Conservation (phyloP, 305 asterid genomes). For the Andrographis paniculata region DNA sequence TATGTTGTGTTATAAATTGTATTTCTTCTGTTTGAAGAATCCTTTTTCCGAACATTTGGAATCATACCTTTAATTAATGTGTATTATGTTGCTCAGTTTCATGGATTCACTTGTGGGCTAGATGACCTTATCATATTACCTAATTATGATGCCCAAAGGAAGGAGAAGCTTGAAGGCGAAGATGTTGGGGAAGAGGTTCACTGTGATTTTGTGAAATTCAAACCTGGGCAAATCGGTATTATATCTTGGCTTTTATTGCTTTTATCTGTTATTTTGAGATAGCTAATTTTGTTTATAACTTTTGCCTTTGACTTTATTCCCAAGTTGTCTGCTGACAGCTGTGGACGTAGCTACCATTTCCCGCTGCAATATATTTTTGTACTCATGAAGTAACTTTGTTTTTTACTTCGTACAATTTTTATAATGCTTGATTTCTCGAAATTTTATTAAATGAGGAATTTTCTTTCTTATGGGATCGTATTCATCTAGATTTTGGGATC, state of each 20-base stretch:
- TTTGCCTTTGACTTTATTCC: too few relatives aligned
- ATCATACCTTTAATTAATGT: constrained; percentile 15
- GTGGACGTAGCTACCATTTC: too few relatives aligned
- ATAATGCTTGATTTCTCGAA: too few relatives aligned
- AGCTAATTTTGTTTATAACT: too few relatives aligned
- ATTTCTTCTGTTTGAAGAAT: constrained; percentile 8
- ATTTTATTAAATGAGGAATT: too few relatives aligned
- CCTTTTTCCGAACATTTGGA: constrained; percentile 5
- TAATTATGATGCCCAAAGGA: constrained; percentile 57
- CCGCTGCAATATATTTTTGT: too few relatives aligned
- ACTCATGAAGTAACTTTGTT: too few relatives aligned
- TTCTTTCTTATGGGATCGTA: too few relatives aligned
- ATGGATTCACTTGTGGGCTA: constrained; percentile 95
- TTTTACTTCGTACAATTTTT: too few relatives aligned
- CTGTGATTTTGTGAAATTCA: constrained; percentile 75
- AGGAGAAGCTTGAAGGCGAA: constrained; percentile 84
- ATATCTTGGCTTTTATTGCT: neutral
- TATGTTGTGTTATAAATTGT: constrained; percentile 11
- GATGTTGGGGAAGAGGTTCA: constrained; percentile 98
- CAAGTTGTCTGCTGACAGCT: too few relatives aligned
- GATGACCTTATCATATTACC: constrained; percentile 94
- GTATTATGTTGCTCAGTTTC: constrained; percentile 38
- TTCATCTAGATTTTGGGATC: too few relatives aligned
- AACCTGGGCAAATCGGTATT: constrained; percentile 81
- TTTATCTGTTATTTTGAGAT: too few relatives aligned